Conservation (phyloP, 306 rosid species). For the Cucurbita ficifolia region DNA sequence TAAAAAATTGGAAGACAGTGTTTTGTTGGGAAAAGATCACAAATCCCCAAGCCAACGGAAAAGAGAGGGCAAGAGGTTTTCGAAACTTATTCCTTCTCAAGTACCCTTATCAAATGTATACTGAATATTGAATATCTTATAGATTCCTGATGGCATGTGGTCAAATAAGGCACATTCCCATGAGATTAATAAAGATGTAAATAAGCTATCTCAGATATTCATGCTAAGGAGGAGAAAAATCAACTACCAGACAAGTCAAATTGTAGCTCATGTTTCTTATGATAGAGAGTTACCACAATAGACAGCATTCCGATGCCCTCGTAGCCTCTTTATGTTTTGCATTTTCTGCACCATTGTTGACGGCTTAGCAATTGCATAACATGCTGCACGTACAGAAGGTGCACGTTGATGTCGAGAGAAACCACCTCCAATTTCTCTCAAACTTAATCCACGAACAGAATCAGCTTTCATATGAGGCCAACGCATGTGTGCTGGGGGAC, state of each 20-base stretch:
- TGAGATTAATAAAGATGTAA: background rate
- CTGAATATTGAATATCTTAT: background rate
- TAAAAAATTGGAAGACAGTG: background rate
- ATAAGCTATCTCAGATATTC: background rate
- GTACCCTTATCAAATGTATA: background rate
- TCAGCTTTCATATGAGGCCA: slow-evolving; percentile 99
- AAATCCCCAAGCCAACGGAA: background rate
- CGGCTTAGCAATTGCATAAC: slow-evolving; percentile 93
- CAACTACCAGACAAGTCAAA: background rate
- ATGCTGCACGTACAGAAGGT: slow-evolving; percentile 87
- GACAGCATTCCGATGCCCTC: slow-evolving; percentile 97
- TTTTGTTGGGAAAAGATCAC: background rate
- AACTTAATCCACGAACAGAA: slow-evolving; percentile 79
- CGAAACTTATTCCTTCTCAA: too few relatives aligned
- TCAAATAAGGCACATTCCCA: background rate
- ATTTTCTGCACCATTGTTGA: slow-evolving; percentile 90
- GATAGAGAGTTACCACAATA: slow-evolving; percentile 72
- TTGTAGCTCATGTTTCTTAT: slow-evolving; percentile 1
- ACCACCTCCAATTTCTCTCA: slow-evolving; percentile 99
- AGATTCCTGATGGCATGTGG: background rate
- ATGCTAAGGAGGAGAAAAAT: background rate
- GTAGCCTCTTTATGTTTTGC: slow-evolving; percentile 70
- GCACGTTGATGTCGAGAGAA: slow-evolving; percentile 89
- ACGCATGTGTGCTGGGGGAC: slow-evolving; percentile 66
- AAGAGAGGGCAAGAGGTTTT: background rate